These are phyloP conservation scores for Adiantum capillusveneris DNA, from an alignment of 75 land plant species.

Conservation along the genomic window DNA sequence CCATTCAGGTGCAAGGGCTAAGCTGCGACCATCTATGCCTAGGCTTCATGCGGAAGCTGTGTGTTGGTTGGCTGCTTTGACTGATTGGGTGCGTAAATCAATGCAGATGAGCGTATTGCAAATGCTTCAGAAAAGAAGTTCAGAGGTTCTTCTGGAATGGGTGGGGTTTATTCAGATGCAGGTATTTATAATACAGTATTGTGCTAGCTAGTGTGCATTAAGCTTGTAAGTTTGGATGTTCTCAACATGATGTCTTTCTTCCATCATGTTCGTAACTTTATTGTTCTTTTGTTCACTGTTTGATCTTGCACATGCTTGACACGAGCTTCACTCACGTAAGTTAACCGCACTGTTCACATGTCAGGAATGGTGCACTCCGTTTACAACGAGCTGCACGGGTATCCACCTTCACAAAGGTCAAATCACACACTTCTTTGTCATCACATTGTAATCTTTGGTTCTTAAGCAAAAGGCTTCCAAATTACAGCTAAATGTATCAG, in stretches of 20 bases:
- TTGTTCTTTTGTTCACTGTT: not conserved
- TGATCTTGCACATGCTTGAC: conserved; percentile 1
- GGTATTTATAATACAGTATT: not conserved
- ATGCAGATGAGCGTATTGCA: not conserved
- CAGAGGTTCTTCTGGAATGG: not conserved
- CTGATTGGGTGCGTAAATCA: not conserved
- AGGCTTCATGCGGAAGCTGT: no score
- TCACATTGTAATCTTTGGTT: not conserved
- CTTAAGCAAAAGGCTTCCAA: no score
- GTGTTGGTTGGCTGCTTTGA: no score
- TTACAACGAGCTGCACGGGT: conserved; percentile 5
- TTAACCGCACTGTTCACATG: conserved; percentile 4
- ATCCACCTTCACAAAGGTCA: conserved; percentile 7
- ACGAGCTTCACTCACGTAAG: not conserved
- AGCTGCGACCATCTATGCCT: not conserved
- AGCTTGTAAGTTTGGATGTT: not conserved
- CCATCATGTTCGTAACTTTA: not conserved
- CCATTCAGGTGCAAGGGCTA: conserved; percentile 16
- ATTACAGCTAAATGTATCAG: no score
- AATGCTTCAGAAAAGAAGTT: not conserved
- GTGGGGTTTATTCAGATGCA: not conserved
- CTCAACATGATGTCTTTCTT: no score
- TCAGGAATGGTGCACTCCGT: conserved; percentile 8
- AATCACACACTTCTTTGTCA: not conserved
- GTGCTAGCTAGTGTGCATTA: not conserved